Evolutionary conservation across 805 yeast genomes (phyloP).

Genomic region (Blastobotrys parvus): DNA sequence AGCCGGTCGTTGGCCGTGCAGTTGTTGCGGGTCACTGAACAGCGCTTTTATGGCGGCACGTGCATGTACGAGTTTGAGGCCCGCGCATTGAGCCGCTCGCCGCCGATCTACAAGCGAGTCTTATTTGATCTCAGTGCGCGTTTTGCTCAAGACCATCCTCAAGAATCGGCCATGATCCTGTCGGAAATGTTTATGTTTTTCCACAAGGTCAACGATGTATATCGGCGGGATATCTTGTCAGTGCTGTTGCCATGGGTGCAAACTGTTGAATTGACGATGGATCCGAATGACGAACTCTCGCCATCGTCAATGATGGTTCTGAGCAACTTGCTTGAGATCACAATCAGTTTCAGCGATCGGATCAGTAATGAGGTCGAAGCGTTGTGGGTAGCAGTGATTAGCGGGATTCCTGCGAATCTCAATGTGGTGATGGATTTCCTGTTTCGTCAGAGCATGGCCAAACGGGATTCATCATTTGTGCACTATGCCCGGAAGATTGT

Average conservation of each 20-base stretch:
- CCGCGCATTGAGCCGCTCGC: constrained; percentile 63
- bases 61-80: constrained; percentile 54
- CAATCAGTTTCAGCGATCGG: constrained; percentile 63
- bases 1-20: constrained; percentile 67
- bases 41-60: constrained; percentile 44
- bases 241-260: constrained; percentile 91
- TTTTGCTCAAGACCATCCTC: constrained; percentile 54
- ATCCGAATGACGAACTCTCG: constrained; percentile 26
- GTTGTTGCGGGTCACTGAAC: constrained; percentile 60
- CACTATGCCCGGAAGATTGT: constrained; percentile 74
- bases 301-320: constrained; percentile 57
- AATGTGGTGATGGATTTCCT: constrained; percentile 65
- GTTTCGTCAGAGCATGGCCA: constrained; percentile 55
- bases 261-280: constrained; percentile 53
- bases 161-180: constrained; percentile 52
- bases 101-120: constrained; percentile 81
- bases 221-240: constrained; percentile 71
- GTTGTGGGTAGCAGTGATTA: constrained; percentile 90
- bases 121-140: constrained; percentile 69
- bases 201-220: constrained; percentile 47
- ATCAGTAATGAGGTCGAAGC: constrained; percentile 88
- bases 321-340: constrained; percentile 74
- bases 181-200: constrained; percentile 66
- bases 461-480: constrained; percentile 66
- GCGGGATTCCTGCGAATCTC: constrained; percentile 58